phyloP scores from a whole-genome alignment of 2,329 filamentous ascomycete species.

The Fusarium sp. region DNA sequence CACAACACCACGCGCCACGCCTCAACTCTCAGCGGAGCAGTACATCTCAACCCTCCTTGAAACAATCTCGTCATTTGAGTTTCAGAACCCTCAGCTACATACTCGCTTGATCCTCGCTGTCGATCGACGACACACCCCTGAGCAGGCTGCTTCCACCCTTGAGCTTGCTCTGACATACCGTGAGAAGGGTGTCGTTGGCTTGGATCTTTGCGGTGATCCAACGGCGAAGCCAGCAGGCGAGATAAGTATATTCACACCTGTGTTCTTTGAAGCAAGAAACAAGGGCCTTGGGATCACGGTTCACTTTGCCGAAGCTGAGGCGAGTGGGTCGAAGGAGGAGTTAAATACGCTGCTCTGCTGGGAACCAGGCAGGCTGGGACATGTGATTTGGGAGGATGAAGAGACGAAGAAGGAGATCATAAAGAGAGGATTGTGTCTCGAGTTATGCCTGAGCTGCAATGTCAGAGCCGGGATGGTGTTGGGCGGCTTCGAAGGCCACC shows the following conservation, averaged over 20 bases:
- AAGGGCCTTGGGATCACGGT: constrained; percentile 72
- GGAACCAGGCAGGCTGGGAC: constrained; percentile 74
- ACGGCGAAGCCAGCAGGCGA: constrained; percentile 60
- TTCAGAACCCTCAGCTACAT: constrained; percentile 56
- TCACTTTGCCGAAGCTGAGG: constrained; percentile 78
- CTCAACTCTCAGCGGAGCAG: constrained; percentile 64
- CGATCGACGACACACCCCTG: constrained; percentile 70
- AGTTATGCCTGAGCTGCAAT: constrained; percentile 84
- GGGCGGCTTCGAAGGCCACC: constrained; percentile 74
- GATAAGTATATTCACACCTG: constrained; percentile 65
- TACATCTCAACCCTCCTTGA: constrained; percentile 74
- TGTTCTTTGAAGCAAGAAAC: constrained; percentile 66
- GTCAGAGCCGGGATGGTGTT: constrained; percentile 78
- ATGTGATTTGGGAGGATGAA: constrained; percentile 79
- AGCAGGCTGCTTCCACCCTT: constrained; percentile 71
- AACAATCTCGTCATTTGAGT: constrained; percentile 66
- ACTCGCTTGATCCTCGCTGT: constrained; percentile 77
- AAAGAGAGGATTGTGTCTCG: constrained; percentile 68
- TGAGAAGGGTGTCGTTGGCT: constrained; percentile 69
- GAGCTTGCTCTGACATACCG: constrained; percentile 67
- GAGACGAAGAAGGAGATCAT: constrained; percentile 64
- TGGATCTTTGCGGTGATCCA: constrained; percentile 85
- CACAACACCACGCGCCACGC: constrained; percentile 77
- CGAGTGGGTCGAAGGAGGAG: constrained; percentile 67
- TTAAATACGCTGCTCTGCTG: constrained; percentile 71